phyloP scores from a whole-genome alignment of 768 basidiomycete species.

The Chiua virens region DNA sequence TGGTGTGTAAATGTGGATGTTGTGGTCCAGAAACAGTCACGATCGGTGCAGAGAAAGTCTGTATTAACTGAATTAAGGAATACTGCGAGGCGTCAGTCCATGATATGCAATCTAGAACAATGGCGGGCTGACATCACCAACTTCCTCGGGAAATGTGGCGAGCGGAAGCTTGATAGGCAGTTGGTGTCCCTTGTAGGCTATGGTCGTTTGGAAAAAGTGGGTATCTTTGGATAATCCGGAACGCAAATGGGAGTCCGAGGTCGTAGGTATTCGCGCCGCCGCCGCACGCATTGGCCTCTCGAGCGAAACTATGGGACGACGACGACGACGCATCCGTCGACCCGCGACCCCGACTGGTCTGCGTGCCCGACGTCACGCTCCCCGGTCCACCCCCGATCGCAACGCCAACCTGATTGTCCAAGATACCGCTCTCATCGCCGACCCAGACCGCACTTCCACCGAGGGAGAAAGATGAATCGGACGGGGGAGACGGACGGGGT shows the following conservation, averaged over 20 bases:
- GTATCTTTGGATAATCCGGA: constrained; percentile 76
- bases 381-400: constrained; percentile 45
- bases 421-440: constrained; percentile 64
- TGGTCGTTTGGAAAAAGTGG: constrained; percentile 87
- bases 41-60: constrained; percentile 67
- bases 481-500: constrained; percentile 52
- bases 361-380: constrained; percentile 45
- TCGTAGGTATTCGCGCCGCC: constrained; percentile 39
- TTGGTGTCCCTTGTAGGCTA: constrained; percentile 79
- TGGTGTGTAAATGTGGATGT: constrained; percentile 93
- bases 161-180: constrained; percentile 91
- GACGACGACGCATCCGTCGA: constrained; percentile 73
- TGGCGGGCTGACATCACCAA: constrained; percentile 79
- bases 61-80: constrained; percentile 86
- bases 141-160: constrained; percentile 88
- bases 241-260: constrained; percentile 48
- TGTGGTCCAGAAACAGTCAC: constrained; percentile 67
- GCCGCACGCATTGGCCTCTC: constrained; percentile 40
- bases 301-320: constrained; percentile 50
- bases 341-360: constrained; percentile 51
- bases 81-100: constrained; percentile 53
- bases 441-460: constrained; percentile 87
- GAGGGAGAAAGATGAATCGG: constrained; percentile 72
- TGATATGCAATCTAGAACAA: background rate
- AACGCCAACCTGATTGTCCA: constrained; percentile 41